These are phyloP conservation scores for Trypanosoma lewisi DNA, from an alignment of 208 protist species.

Conservation along the genomic window DNA sequence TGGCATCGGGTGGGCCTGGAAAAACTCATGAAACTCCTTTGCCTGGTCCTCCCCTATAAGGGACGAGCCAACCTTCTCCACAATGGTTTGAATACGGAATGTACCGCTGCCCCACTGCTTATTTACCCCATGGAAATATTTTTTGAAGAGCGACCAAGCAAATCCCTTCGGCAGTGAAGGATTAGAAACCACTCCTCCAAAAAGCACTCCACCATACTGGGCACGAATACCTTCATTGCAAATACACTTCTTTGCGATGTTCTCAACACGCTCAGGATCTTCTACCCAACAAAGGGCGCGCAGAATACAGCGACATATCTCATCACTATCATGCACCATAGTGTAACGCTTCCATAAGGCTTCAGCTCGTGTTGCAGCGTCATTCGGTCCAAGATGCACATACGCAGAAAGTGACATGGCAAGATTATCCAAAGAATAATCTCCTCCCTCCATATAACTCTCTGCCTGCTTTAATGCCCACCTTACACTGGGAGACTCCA, in stretches of 20 bases:
- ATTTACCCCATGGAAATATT: slow-evolving; percentile 66
- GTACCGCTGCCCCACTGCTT: slow-evolving; percentile 85
- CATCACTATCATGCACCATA: slow-evolving; percentile 66
- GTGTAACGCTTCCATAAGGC: slow-evolving; percentile 50
- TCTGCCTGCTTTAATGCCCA: slow-evolving; percentile 66
- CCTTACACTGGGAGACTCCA: slow-evolving; percentile 28
- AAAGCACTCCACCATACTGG: slow-evolving; percentile 76
- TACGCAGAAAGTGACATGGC: slow-evolving; percentile 43
- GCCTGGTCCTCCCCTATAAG: slow-evolving; percentile 53
- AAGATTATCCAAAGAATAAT: slow-evolving; percentile 47
- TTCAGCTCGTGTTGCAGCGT: slow-evolving; percentile 16
- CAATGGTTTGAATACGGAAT: slow-evolving; percentile 89
- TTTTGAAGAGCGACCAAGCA: slow-evolving; percentile 75
- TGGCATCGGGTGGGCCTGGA: slow-evolving; percentile 65
- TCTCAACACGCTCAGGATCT: slow-evolving; percentile 54
- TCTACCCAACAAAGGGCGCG: slow-evolving; percentile 49
- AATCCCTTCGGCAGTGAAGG: slow-evolving; percentile 36
- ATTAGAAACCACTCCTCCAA: slow-evolving; percentile 47
- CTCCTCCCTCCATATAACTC: slow-evolving; percentile 36
- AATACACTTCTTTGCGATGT: slow-evolving; percentile 58
- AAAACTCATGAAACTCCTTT: slow-evolving; percentile 65
- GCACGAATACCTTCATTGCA: slow-evolving; percentile 63
- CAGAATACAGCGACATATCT: slow-evolving; percentile 62
- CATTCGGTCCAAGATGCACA: slow-evolving; percentile 29
- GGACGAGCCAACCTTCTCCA: slow-evolving; percentile 48